Evolutionary conservation across 2,329 filamentous ascomycete genomes (phyloP).

Genomic region (Xylaria sp.): DNA sequence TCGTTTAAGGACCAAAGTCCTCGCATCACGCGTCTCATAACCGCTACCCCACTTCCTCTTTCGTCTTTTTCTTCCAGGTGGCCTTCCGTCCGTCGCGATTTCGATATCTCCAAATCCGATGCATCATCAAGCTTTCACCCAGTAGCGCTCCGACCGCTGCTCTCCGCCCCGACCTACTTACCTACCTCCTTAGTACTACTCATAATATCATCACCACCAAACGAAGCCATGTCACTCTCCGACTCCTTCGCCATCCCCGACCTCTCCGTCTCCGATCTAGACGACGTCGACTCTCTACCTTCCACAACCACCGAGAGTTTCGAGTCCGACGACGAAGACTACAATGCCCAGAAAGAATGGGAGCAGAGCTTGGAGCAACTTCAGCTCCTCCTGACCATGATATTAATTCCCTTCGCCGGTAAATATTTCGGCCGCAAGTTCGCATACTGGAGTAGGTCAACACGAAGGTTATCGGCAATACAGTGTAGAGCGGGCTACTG

Average conservation of each 20-base stretch:
- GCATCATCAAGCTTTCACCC: slow-evolving; percentile 41
- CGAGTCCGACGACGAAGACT: slow-evolving; percentile 69
- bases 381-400: slow-evolving; percentile 92
- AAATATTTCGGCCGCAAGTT: slow-evolving; percentile 96
- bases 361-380: slow-evolving; percentile 93
- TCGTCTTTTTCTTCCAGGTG: background rate
- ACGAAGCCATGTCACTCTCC: slow-evolving; percentile 53
- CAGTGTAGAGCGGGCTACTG: slow-evolving; percentile 14
- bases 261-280: slow-evolving; percentile 60
- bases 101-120: slow-evolving; percentile 36
- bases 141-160: slow-evolving; percentile 44
- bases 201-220: slow-evolving; percentile 41
- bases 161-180: slow-evolving; percentile 2
- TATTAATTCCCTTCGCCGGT: slow-evolving; percentile 90
- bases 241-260: slow-evolving; percentile 66
- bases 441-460: slow-evolving; percentile 89
- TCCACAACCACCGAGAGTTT: slow-evolving; percentile 66
- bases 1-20: slow-evolving; percentile 14
- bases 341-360: slow-evolving; percentile 95
- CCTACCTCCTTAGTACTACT: slow-evolving; percentile 1
- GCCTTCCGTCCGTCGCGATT: background rate
- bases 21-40: slow-evolving; percentile 11
- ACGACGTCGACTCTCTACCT: slow-evolving; percentile 72
- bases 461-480: background rate
- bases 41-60: background rate